Evolutionary conservation across 2,329 filamentous ascomycete species (phyloP).

Genomic region (Tolypocladium pustulatum): DNA sequence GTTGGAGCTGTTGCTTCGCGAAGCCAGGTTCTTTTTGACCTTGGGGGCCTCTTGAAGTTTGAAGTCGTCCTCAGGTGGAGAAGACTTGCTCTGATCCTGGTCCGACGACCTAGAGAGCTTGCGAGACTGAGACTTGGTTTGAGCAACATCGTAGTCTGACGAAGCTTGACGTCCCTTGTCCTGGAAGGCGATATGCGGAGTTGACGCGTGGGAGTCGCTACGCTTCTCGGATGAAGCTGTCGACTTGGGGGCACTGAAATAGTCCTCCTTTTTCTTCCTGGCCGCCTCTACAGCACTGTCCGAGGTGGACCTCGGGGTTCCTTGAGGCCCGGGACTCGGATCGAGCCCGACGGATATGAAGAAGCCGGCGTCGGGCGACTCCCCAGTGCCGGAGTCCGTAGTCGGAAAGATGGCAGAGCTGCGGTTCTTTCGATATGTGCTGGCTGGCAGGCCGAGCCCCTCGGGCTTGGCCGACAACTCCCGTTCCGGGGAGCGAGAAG

Average conservation of each 20-base stretch:
- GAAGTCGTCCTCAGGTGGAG: conserved; percentile 41
- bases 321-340: conserved; percentile 48
- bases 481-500: conserved; percentile 45
- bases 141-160: conserved; percentile 46
- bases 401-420: conserved; percentile 56
- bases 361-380: conserved; percentile 53
- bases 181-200: conserved; percentile 87
- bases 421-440: conserved; percentile 67
- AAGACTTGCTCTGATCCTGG: conserved; percentile 15
- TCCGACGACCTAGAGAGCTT: conserved; percentile 33
- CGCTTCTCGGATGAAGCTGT: conserved; percentile 31
- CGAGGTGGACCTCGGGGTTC: conserved; percentile 43
- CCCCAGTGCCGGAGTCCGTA: conserved; percentile 32
- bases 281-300: conserved; percentile 33
- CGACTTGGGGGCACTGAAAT: conserved; percentile 41
- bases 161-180: conserved; percentile 59
- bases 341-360: conserved; percentile 70
- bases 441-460: conserved; percentile 60
- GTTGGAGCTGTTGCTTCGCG: conserved; percentile 32
- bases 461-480: conserved; percentile 34
- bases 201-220: conserved; percentile 43
- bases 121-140: conserved; percentile 37
- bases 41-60: conserved; percentile 75
- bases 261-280: conserved; percentile 47
- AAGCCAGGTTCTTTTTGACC: conserved; percentile 36